Percentiles rank a stretch among this genome's conserved stretches.
Evolutionary conservation across 129 eudicot species (phyloP).

Genomic region (Tagetes patula): DNA sequence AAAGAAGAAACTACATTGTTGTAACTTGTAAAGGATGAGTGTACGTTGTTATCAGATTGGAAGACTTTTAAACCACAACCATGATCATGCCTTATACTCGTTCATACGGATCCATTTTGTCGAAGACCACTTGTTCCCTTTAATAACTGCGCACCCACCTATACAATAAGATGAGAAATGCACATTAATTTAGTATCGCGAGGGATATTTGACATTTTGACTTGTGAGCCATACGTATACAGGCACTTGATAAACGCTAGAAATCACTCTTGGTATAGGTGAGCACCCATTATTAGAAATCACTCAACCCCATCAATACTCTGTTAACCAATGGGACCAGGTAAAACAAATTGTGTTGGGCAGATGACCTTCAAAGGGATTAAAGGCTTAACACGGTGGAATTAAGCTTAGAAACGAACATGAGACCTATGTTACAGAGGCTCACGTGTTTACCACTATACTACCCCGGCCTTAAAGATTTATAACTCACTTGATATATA

Average conservation of each 20-base stretch:
- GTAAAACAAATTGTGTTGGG: not conserved
- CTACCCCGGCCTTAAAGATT: not conserved
- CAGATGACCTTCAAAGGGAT: not conserved
- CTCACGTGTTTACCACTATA: not conserved
- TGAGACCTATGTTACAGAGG: not conserved
- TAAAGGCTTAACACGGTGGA: not conserved
- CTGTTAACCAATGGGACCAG: not conserved
- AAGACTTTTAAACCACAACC: slow-evolving; percentile 9
- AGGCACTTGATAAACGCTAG: not conserved
- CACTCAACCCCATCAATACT: not conserved
- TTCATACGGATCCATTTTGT: slow-evolving; percentile 74
- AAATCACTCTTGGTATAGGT: not conserved
- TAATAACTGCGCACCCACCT: slow-evolving; percentile 88
- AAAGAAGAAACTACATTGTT: not conserved
- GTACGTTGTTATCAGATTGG: slow-evolving; percentile 1
- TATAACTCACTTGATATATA: not conserved
- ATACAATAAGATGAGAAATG: slow-evolving; percentile 20
- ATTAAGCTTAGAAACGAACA: no score
- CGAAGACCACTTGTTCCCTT: slow-evolving; percentile 83
- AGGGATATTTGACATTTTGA: not conserved
- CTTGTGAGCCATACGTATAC: slow-evolving; percentile 4
- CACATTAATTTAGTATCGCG: not conserved
- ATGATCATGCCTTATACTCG: not conserved
- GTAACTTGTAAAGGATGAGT: slow-evolving; percentile 2
- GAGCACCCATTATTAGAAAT: no score